Base-by-base conservation (phyloP, 768 basidiomycete species). In the Lyophyllum shimeji region DNA sequence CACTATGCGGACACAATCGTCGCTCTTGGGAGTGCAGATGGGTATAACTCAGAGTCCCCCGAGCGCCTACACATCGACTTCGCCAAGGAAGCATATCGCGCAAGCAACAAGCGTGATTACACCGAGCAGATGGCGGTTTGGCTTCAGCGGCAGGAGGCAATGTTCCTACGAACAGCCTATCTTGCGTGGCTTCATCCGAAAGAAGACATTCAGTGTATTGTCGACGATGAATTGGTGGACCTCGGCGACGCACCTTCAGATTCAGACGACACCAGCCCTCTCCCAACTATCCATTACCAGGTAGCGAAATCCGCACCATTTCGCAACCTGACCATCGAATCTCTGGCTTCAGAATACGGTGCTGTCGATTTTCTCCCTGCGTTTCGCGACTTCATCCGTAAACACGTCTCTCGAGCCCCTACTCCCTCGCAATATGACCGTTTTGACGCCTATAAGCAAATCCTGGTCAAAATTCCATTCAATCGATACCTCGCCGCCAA, bases 111-210 rank as follows among this genome's bases (percentile, higher is more conserved):
- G 43, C 50, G 58, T 2, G 58, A 68, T 33, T 66, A 65, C 46
- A 46, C 56, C 7, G 49, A 62, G 29, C 75, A 75, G 44, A 77
- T 77, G 76, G 62, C 67, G 0, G 18, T 46, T 2, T 73, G 69
- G 67, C 62, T 77, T 1, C 58, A 65, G 23, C 56, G 64, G 5
- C 67, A 67, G 25, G 74, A 75, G 37, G 65, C 69, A 1, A 59
- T 74, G 27, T 23, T 47, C 13, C 51, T 57, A 2, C 63, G 58
- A 5, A 13, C 53, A 5, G 24, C 58, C 1, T 74, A 63, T 40
- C 60, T 74, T 2, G 20, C 54, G 12, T 73, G 70, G 73, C 47
- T 50, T 12, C n/a, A 43, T 21, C 46, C 34, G 18, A 43, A 55
- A 18, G 15, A 18, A 5, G 24, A 11, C 13, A 25, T 33, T 13